phyloP scores from a whole-genome alignment of 1,139 yeast genomes.

The Saccharomycopsis hybrid region DNA sequence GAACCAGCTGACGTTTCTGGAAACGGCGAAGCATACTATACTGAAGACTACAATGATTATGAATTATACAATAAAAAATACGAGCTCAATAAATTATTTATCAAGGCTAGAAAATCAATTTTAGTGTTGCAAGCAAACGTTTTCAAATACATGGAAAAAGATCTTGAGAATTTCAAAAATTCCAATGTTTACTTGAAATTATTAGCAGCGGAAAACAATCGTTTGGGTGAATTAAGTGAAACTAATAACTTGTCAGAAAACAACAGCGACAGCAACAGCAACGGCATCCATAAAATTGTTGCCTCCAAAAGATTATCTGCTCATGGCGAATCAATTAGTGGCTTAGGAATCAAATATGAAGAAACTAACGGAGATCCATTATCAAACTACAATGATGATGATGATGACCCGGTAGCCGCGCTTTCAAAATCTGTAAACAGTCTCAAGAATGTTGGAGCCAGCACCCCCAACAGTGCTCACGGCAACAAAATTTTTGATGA shows the following conservation, averaged over 20 bases:
- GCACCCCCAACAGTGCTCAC: no score
- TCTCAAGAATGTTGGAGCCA: no score
- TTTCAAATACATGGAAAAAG: slow-evolving; percentile 42
- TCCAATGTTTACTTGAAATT: slow-evolving; percentile 44
- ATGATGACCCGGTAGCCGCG: no score
- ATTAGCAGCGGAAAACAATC: slow-evolving; percentile 33
- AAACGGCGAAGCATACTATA: background rate
- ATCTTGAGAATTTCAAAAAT: slow-evolving; percentile 51
- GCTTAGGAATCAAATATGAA: slow-evolving; percentile 4
- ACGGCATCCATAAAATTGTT: no score
- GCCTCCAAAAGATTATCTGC: no score
- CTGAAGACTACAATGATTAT: slow-evolving; percentile 15
- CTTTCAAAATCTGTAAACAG: slow-evolving; percentile 4
- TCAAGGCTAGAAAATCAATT: slow-evolving; percentile 49
- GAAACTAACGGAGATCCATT: slow-evolving; percentile 27
- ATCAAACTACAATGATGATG: slow-evolving; percentile 25
- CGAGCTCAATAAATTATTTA: slow-evolving; percentile 19
- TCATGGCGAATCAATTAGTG: background rate
- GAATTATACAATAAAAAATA: slow-evolving; percentile 13
- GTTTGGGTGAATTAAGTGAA: slow-evolving; percentile 1
- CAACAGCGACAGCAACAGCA: no score
- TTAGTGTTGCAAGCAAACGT: slow-evolving; percentile 50
- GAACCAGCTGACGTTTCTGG: background rate
- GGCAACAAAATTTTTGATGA: slow-evolving; percentile 6
- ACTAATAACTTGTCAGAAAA: no score